Evolutionary conservation across 164 flowering plant genomes (phyloP).

Genomic region (Stephania cephalantha): DNA sequence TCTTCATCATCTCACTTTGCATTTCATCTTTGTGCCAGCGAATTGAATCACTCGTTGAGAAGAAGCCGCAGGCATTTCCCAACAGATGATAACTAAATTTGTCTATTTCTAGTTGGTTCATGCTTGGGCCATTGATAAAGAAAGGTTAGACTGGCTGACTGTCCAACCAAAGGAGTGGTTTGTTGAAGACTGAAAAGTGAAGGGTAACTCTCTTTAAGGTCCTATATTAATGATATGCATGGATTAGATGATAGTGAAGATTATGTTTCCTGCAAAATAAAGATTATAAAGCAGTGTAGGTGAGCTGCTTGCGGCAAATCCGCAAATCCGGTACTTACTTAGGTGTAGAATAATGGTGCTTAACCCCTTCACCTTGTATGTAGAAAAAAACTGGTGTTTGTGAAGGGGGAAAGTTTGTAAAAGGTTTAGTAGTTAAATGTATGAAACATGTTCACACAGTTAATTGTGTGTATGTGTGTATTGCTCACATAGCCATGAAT

Average conservation of each 20-base stretch:
- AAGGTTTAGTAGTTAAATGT: background rate
- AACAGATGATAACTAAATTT: background rate
- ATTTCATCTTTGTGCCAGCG: background rate
- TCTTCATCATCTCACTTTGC: background rate
- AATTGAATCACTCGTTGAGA: background rate
- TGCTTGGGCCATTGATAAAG: background rate
- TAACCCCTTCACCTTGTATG: background rate
- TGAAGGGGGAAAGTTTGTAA: background rate
- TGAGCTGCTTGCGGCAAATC: background rate
- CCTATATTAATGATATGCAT: background rate
- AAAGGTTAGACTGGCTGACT: background rate
- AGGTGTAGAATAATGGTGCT: background rate
- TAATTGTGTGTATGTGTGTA: background rate
- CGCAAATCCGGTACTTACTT: background rate
- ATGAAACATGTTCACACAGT: background rate
- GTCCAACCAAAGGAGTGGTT: background rate
- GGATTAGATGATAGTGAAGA: background rate
- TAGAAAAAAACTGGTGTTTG: background rate
- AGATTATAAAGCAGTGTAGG: background rate
- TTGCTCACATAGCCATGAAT: background rate
- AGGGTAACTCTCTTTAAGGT: background rate
- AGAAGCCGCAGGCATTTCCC: background rate
- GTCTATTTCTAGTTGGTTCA: background rate
- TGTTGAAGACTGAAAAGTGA: slow-evolving; percentile 1
- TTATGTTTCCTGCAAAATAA: background rate